Evolutionary conservation across 2,329 filamentous ascomycete species (phyloP).

Genomic region (Metarhizium album): DNA sequence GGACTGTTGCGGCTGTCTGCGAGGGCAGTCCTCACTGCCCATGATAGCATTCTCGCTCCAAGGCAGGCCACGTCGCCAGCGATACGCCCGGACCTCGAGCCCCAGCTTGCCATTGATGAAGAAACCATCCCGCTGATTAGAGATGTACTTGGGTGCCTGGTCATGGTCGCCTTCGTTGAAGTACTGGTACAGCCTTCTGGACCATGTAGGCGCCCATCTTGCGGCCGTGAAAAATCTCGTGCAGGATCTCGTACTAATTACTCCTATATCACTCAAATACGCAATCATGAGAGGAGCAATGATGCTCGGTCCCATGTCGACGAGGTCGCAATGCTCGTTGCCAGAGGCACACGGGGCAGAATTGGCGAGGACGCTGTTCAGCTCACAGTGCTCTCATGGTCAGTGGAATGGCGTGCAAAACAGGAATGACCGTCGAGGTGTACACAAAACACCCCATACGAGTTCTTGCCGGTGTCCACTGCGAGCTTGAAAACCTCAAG

Average conservation of each 20-base stretch:
- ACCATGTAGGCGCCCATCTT: conserved; percentile 1
- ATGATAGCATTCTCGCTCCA: too few species aligned
- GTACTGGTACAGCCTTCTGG: neutral
- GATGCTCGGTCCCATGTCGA: neutral
- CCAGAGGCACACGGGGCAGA: too few species aligned
- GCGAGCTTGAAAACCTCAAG: too few species aligned
- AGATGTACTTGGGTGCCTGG: neutral
- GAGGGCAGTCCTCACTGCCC: too few species aligned
- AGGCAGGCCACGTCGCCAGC: neutral
- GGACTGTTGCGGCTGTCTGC: too few species aligned
- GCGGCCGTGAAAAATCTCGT: neutral
- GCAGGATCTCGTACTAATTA: neutral
- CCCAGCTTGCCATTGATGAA: neutral
- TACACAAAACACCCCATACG: too few species aligned
- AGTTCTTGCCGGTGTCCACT: too few species aligned
- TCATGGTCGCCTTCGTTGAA: neutral
- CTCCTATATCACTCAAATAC: neutral
- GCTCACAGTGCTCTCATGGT: too few species aligned
- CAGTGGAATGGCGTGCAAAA: too few species aligned
- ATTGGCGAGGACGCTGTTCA: accelerated
- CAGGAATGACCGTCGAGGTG: too few species aligned
- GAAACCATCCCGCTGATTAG: neutral
- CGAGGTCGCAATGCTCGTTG: too few species aligned
- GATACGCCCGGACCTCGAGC: neutral
- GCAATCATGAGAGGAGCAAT: neutral